Conservation (phyloP, 2,329 filamentous ascomycete species). For the Grosmannia huntii region DNA sequence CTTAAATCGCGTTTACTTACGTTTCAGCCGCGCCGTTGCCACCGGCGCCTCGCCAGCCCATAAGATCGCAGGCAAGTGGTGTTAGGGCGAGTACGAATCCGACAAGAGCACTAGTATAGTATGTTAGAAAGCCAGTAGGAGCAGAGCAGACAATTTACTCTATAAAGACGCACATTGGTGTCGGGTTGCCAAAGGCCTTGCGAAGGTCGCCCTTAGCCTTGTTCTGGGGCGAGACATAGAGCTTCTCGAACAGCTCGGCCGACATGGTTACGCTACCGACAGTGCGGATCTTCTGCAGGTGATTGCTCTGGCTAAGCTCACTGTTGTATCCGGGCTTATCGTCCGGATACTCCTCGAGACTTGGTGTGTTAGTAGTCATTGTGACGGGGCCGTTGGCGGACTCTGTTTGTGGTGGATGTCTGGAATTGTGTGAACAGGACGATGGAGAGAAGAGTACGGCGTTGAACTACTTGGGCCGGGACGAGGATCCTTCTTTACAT, state of each 20-base stretch:
- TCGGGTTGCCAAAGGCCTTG: constrained; percentile 48
- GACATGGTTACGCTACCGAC: constrained; percentile 38
- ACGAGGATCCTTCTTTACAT: background rate
- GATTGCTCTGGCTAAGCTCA: background rate
- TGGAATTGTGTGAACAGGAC: too few species aligned
- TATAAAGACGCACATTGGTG: constrained; percentile 35
- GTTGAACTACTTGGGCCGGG: too few species aligned
- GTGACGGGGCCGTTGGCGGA: background rate
- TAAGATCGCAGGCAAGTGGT: constrained; percentile 26
- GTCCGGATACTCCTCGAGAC: constrained; percentile 1
- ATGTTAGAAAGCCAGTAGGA: background rate
- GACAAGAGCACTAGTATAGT: constrained; percentile 31
- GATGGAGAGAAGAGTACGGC: too few species aligned
- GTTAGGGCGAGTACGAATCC: constrained; percentile 33
- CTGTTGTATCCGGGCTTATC: background rate
- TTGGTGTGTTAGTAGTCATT: constrained; percentile 3
- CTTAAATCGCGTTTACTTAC: constrained; percentile 23
- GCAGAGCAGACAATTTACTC: background rate
- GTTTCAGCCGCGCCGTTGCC: constrained; percentile 33
- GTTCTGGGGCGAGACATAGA: constrained; percentile 44
- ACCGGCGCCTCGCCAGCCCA: constrained; percentile 33
- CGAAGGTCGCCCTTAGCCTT: constrained; percentile 38
- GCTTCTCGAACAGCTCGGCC: constrained; percentile 50
- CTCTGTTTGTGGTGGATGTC: background rate
- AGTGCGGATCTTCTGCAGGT: constrained; percentile 16